Evolutionary conservation across 768 basidiomycete genomes (phyloP).

Genomic region (Tricholomella constricta): DNA sequence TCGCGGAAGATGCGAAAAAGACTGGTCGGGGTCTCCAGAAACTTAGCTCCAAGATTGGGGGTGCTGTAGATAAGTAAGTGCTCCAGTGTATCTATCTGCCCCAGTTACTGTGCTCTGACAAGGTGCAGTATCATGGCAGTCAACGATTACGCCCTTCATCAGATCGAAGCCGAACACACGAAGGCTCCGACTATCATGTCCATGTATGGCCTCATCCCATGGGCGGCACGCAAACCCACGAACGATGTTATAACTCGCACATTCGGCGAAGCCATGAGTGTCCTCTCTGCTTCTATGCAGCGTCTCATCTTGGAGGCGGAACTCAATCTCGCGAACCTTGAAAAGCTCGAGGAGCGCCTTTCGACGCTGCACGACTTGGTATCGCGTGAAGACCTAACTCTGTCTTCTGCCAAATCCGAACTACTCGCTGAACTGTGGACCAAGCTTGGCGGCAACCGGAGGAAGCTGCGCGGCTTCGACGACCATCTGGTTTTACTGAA

Average conservation of each 20-base stretch:
- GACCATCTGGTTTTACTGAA: constrained; percentile 54
- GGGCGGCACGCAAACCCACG: constrained; percentile 33
- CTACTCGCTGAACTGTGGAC: constrained; percentile 74
- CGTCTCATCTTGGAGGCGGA: constrained; percentile 73
- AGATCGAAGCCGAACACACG: constrained; percentile 49
- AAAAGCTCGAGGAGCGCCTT: constrained; percentile 64
- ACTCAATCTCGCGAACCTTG: constrained; percentile 52
- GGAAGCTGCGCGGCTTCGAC: constrained; percentile 49
- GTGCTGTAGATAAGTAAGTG: constrained; percentile 74
- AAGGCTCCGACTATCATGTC: constrained; percentile 34
- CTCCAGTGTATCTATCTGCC: neutral
- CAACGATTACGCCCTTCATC: constrained; percentile 67
- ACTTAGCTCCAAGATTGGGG: constrained; percentile 66
- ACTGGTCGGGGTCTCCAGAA: constrained; percentile 61
- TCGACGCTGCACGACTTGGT: constrained; percentile 57
- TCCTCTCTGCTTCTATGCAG: constrained; percentile 51
- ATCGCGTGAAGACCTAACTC: constrained; percentile 53
- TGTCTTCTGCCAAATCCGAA: constrained; percentile 48
- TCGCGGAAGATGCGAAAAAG: constrained; percentile 62
- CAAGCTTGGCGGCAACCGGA: constrained; percentile 60
- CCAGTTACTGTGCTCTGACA: neutral
- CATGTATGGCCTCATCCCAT: constrained; percentile 41
- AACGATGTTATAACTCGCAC: constrained; percentile 51
- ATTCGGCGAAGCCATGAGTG: constrained; percentile 65
- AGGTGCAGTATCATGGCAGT: constrained; percentile 65